Evolutionary conservation across 352 stramenopile species (phyloP), one percentile per base, ranked within the genome.

Genomic region (Pythium brassicae): DNA sequence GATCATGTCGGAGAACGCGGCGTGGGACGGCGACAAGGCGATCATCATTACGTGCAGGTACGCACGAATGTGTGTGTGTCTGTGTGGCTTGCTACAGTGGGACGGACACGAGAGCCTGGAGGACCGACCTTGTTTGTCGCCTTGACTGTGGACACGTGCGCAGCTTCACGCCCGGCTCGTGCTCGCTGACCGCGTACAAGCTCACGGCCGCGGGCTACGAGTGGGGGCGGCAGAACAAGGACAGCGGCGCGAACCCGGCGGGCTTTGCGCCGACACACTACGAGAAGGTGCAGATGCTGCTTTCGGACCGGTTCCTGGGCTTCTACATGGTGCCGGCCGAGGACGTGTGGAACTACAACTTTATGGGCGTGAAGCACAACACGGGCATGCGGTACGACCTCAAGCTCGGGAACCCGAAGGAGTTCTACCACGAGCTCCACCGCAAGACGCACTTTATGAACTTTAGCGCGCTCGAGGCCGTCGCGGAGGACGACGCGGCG

Each of bases 291-390:
- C 97, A 99, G 74, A 99, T 99, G 95, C 73, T 99, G 52, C 79
- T 99, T 29, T 98, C 92, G 58, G 97, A 99, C 71, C 92, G 96
- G 14, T 99, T 99, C 87, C 83, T 99, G 59, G 98, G 98, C 15
- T 99, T 99, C 73, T 99, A 99, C 77, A 97, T 99, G 93, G 95
- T 99, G 49, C 97, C 98, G 9, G 93, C 98, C 49, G 94, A 98
- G 59, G 93, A 98, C 22, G 77, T 98, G 52, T 99, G 97, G 98
- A 99, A 99, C 76, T 99, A 99, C 80, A 99, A 99, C 68, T 99
- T 99, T 66, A 98, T 99, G 86, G 97, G 97, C 54, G 95, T 99
- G 44, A 99, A 99, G 69, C 96, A 99, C 83, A 98, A 92, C 52
- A 87, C 83, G 22, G 87, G 83, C 39, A 99, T 99, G 96, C 96